Conservation (phyloP, 228 moss, liverwort and hornwort genomes). For the Sphagnum fallax region DNA sequence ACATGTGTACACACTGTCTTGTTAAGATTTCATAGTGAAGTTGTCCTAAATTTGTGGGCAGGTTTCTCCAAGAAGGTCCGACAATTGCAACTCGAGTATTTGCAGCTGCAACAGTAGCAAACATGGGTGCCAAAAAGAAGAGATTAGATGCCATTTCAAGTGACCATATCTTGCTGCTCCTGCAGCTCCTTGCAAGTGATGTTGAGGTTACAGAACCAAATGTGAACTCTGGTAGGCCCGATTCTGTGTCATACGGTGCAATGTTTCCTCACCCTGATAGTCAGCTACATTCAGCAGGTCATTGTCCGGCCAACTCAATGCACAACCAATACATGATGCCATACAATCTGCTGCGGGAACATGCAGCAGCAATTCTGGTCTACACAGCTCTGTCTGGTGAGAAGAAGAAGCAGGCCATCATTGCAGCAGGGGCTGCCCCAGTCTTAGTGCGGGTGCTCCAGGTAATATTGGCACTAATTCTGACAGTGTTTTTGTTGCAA, state of each 20-base stretch:
- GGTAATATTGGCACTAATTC: slow-evolving; percentile 12
- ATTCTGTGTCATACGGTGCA: background rate
- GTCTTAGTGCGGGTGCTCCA: slow-evolving; percentile 45
- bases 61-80: slow-evolving; percentile 55
- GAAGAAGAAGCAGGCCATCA: slow-evolving; percentile 41
- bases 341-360: slow-evolving; percentile 39
- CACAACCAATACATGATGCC: slow-evolving; percentile 21
- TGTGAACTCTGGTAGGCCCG: background rate
- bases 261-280: slow-evolving; percentile 8
- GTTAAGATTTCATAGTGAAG: background rate
- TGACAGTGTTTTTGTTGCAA: background rate
- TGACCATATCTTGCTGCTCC: slow-evolving; percentile 32
- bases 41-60: slow-evolving; percentile 4
- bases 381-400: slow-evolving; percentile 64
- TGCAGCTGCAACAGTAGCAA: slow-evolving; percentile 54
- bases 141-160: slow-evolving; percentile 31
- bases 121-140: slow-evolving; percentile 61
- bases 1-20: background rate
- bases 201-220: slow-evolving; percentile 1
- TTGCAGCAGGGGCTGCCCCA: slow-evolving; percentile 25
- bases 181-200: slow-evolving; percentile 33
- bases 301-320: background rate
- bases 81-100: slow-evolving; percentile 36
- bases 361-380: slow-evolving; percentile 57
- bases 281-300: background rate